Evolutionary conservation across 2,329 filamentous ascomycete species (phyloP).

Genomic region (Colletotrichum karsti): DNA sequence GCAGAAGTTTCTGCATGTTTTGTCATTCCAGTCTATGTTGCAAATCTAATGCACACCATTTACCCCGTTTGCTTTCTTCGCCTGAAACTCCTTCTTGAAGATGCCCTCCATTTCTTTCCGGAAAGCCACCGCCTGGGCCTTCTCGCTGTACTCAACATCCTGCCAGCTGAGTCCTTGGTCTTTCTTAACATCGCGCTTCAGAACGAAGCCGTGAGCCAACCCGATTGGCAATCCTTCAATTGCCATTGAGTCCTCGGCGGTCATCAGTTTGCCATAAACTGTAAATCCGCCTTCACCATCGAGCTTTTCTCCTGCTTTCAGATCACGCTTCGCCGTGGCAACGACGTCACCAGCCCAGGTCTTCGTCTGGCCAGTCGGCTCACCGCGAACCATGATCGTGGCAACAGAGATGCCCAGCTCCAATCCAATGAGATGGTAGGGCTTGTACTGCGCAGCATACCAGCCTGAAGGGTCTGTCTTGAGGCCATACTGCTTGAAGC

Average conservation of each 20-base stretch:
- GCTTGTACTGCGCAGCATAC: slow-evolving; percentile 55
- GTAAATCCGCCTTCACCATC: slow-evolving; percentile 55
- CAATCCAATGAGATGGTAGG: slow-evolving; percentile 55
- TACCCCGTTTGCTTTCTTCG: neutral
- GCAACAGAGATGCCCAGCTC: slow-evolving; percentile 53
- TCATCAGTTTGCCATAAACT: slow-evolving; percentile 53
- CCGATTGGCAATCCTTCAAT: slow-evolving; percentile 35
- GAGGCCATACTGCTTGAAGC: slow-evolving; percentile 53
- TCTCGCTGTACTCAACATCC: slow-evolving; percentile 51
- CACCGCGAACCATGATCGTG: neutral
- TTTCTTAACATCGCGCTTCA: slow-evolving; percentile 50
- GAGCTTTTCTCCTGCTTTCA: slow-evolving; percentile 58
- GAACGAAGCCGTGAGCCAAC: slow-evolving; percentile 49
- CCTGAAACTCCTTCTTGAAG: slow-evolving; percentile 38
- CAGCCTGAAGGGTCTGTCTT: slow-evolving; percentile 49
- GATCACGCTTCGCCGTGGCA: slow-evolving; percentile 53
- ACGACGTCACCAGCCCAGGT: slow-evolving; percentile 54
- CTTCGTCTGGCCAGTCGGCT: slow-evolving; percentile 38
- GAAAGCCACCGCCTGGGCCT: slow-evolving; percentile 46
- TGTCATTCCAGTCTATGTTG: no score
- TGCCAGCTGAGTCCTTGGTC: slow-evolving; percentile 51
- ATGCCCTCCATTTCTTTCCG: slow-evolving; percentile 52
- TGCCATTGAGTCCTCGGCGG: slow-evolving; percentile 32
- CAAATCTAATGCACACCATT: neutral
- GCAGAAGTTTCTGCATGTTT: no score